phyloP scores from a whole-genome alignment of 2,329 filamentous ascomycete genomes.

The Penicillium paneum region DNA sequence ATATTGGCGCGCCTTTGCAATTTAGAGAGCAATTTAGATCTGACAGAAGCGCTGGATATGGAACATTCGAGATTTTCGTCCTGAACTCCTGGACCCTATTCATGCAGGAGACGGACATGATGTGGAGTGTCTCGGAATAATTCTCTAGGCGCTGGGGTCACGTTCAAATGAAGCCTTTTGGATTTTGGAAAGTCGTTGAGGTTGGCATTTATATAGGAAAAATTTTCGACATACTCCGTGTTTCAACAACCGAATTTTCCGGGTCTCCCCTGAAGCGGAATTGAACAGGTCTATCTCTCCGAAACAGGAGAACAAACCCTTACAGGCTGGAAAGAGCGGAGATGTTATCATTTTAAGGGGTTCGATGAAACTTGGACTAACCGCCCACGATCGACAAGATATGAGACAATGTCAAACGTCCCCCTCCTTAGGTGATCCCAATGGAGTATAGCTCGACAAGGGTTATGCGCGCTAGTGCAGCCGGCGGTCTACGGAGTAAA shows the following conservation, averaged over 20 bases:
- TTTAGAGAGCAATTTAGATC: not conserved
- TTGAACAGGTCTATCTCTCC: constrained; percentile 7
- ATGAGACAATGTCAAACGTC: constrained; percentile 8
- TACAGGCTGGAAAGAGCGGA: constrained; percentile 9
- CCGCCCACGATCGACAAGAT: constrained; percentile 21
- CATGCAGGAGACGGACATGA: not conserved
- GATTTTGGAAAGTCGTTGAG: not conserved
- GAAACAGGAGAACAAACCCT: not conserved
- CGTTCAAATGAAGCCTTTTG: not conserved
- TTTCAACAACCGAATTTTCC: not conserved
- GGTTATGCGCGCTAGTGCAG: constrained; percentile 5
- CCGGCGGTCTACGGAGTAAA: constrained; percentile 10
- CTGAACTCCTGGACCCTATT: not conserved
- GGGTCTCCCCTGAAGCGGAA: not conserved
- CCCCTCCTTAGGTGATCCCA: not conserved
- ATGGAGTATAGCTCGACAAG: constrained; percentile 17
- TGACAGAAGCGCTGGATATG: not conserved
- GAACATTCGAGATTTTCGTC: not conserved
- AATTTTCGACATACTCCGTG: not conserved
- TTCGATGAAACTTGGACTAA: constrained; percentile 28
- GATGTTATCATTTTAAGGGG: constrained; percentile 1
- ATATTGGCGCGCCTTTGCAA: not conserved
- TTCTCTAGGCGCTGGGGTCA: constrained; percentile 13
- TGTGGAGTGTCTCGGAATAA: constrained; percentile 21
- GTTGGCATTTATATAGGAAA: not conserved